phyloP scores from a whole-genome alignment of 2,329 filamentous ascomycete genomes.

The Zasmidium cellare region DNA sequence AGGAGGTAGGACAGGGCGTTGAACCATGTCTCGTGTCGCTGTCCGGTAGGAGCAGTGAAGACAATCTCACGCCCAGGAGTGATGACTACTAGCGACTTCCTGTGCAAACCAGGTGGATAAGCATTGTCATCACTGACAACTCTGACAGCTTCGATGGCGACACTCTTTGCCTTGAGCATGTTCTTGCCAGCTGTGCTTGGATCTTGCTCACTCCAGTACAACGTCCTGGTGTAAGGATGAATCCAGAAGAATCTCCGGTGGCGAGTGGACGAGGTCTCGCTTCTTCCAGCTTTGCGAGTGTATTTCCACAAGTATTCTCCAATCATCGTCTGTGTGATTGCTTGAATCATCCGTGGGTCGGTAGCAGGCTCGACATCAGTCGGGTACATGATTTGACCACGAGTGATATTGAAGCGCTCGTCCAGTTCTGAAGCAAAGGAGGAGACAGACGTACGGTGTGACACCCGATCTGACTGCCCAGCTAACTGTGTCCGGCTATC shows the following conservation, averaged over 20 bases:
- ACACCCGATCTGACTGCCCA: slow-evolving; percentile 19
- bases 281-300: slow-evolving; percentile 88
- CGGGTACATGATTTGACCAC: slow-evolving; percentile 52
- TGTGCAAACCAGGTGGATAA: slow-evolving; percentile 89
- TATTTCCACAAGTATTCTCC: slow-evolving; percentile 99
- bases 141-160: slow-evolving; percentile 87
- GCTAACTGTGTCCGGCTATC: slow-evolving; percentile 34
- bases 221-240: slow-evolving; percentile 90
- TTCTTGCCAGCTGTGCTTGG: slow-evolving; percentile 75
- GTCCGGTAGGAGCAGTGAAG: slow-evolving; percentile 90
- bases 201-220: slow-evolving; percentile 95
- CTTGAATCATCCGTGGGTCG: slow-evolving; percentile 97
- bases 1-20: slow-evolving; percentile 93
- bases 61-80: slow-evolving; percentile 87
- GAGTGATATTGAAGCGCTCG: slow-evolving; percentile 77
- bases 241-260: slow-evolving; percentile 99
- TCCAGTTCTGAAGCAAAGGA: slow-evolving; percentile 96
- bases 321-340: slow-evolving; percentile 99
- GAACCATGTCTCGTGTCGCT: slow-evolving; percentile 98
- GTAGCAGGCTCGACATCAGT: slow-evolving; percentile 67
- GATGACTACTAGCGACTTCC: slow-evolving; percentile 87
- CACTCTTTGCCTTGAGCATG: slow-evolving; percentile 82
- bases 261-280: slow-evolving; percentile 82
- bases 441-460: slow-evolving; percentile 80
- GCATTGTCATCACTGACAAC: slow-evolving; percentile 94